Evolutionary conservation across 345 rosid genomes (phyloP).

Genomic region (Sapria himalayana): DNA sequence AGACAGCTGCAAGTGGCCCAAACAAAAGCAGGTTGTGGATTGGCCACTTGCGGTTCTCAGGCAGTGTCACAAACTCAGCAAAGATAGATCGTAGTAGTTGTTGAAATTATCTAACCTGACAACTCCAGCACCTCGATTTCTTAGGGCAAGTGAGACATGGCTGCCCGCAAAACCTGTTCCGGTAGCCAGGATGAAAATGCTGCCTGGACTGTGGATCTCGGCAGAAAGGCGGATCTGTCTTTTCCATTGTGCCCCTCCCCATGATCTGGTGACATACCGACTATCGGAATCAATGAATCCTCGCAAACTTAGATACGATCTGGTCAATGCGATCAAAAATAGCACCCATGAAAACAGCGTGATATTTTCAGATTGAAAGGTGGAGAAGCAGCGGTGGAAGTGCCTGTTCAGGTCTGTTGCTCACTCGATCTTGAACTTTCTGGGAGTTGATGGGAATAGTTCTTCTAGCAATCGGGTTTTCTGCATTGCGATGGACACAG

Average conservation of each 20-base stretch:
- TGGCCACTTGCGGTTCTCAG: conserved; percentile 41
- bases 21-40: conserved; percentile 62
- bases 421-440: conserved; percentile 69
- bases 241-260: conserved; percentile 69
- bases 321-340: conserved; percentile 70
- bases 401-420: conserved; percentile 27
- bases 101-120: conserved; percentile 64
- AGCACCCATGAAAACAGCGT: conserved; percentile 86
- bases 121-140: conserved; percentile 60
- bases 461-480: conserved; percentile 60
- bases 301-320: conserved; percentile 63
- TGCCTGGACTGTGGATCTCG: conserved; percentile 41
- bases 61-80: conserved; percentile 45
- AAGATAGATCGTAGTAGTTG: conserved; percentile 48
- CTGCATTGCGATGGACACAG: background rate
- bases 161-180: conserved; percentile 71
- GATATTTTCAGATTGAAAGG: conserved; percentile 61
- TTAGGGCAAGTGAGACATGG: conserved; percentile 41
- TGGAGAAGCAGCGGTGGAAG: too few relatives aligned
- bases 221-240: conserved; percentile 43
- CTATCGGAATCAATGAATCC: conserved; percentile 60
- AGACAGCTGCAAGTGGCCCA: conserved; percentile 84
- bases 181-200: conserved; percentile 53
- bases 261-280: conserved; percentile 34
- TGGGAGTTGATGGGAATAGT: conserved; percentile 75